Evolutionary conservation across 257 asterid species (phyloP).

Genomic region (Primulina tabacum): DNA sequence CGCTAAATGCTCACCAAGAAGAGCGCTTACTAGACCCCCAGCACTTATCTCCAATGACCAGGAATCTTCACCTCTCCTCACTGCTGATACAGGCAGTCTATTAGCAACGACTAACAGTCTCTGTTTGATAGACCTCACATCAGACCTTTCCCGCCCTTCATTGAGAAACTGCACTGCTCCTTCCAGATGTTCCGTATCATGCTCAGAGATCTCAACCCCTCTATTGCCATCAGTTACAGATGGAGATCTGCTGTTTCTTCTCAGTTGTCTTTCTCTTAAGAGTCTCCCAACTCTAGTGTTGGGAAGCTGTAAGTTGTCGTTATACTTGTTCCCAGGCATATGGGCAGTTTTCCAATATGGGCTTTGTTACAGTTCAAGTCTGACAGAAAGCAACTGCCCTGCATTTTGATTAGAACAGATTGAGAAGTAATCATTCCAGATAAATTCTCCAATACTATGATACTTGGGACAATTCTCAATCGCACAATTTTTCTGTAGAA

Average conservation of each 20-base stretch:
- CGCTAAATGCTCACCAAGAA: constrained; percentile 65
- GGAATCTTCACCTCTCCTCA: constrained; percentile 80
- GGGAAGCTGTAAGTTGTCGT: constrained; percentile 41
- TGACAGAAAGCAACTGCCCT: constrained; percentile 47
- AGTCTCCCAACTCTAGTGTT: constrained; percentile 58
- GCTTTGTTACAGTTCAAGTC: constrained; percentile 36
- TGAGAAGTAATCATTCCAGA: constrained; percentile 30
- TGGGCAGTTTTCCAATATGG: constrained; percentile 34
- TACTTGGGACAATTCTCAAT: constrained; percentile 19
- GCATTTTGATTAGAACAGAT: constrained; percentile 48
- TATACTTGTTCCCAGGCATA: constrained; percentile 82
- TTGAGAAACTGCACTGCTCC: constrained; percentile 49
- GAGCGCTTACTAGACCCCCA: constrained; percentile 98
- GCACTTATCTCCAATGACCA: constrained; percentile 97
- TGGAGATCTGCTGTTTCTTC: constrained; percentile 46
- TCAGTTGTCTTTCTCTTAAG: constrained; percentile 62
- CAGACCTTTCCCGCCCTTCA: constrained; percentile 63
- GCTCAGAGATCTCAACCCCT: constrained; percentile 44
- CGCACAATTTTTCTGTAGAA: constrained; percentile 18
- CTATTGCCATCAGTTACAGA: constrained; percentile 37
- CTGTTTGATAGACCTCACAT: constrained; percentile 59
- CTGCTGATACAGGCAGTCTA: constrained; percentile 95
- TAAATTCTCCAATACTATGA: constrained; percentile 25
- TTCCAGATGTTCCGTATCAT: constrained; percentile 59
- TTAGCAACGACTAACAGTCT: constrained; percentile 94